These are phyloP conservation scores for Dactylellina parvicollis DNA, from an alignment of 2,329 filamentous ascomycete genomes.

Conservation along the genomic window DNA sequence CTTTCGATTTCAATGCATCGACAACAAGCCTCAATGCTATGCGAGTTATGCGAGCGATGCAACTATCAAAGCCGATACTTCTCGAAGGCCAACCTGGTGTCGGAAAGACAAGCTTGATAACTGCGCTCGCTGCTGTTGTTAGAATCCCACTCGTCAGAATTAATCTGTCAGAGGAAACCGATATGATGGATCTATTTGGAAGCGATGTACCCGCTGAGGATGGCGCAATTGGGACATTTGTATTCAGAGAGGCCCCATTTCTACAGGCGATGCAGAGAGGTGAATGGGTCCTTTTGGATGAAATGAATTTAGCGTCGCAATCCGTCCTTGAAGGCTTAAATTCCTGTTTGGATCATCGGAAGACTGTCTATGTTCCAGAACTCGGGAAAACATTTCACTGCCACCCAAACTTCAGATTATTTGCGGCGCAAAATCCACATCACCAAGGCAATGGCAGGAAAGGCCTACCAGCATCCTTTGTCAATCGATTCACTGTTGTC, in stretches of 20 bases:
- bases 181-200: slow-evolving; percentile 96
- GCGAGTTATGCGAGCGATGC: slow-evolving; percentile 86
- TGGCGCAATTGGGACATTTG: slow-evolving; percentile 87
- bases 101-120: slow-evolving; percentile 93
- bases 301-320: slow-evolving; percentile 98
- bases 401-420: slow-evolving; percentile 89
- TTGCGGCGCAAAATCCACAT: slow-evolving; percentile 96
- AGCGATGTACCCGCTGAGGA: slow-evolving; percentile 95
- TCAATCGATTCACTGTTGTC: slow-evolving; percentile 97
- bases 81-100: slow-evolving; percentile 98
- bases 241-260: slow-evolving; percentile 95
- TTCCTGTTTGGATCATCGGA: slow-evolving; percentile 93
- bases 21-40: slow-evolving; percentile 91
- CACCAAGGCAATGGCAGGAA: slow-evolving; percentile 96
- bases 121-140: slow-evolving; percentile 80
- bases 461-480: slow-evolving; percentile 91
- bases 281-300: slow-evolving; percentile 95
- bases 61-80: slow-evolving; percentile 88
- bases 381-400: slow-evolving; percentile 92
- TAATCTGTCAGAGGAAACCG: slow-evolving; percentile 97
- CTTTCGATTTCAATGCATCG: slow-evolving; percentile 84
- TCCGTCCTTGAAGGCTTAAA: slow-evolving; percentile 96
- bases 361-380: slow-evolving; percentile 94
- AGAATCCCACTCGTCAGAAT: slow-evolving; percentile 88
- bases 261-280: slow-evolving; percentile 95